Percentiles rank a stretch among this genome's conserved stretches.
phyloP scores from a whole-genome alignment of 441 rosid genomes.

The Oxalis stricta region DNA sequence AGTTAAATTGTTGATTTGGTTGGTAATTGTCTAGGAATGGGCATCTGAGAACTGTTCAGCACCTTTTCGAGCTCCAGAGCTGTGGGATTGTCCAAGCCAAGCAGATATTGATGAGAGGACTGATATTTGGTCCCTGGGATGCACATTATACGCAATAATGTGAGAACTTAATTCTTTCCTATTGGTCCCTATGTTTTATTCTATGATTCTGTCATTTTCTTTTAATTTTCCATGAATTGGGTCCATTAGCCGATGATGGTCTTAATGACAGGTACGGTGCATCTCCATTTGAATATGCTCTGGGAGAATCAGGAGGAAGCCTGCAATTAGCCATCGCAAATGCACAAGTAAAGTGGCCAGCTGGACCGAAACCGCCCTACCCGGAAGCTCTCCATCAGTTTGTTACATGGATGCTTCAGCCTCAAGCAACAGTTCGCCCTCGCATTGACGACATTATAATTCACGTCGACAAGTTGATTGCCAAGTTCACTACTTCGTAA shows the following conservation, averaged over 20 bases:
- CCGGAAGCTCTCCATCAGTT: conserved; percentile 91
- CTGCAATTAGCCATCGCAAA: conserved; percentile 80
- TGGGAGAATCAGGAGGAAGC: conserved; percentile 97
- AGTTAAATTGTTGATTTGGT: conserved; percentile 10
- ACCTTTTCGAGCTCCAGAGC: conserved; percentile 97
- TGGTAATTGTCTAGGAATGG: conserved; percentile 57
- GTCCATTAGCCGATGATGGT: not conserved
- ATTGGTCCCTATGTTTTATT: not conserved
- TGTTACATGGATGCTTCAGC: conserved; percentile 95
- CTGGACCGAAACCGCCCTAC: conserved; percentile 72
- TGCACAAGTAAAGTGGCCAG: conserved; percentile 95
- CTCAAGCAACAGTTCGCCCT: conserved; percentile 77
- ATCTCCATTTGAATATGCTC: conserved; percentile 95
- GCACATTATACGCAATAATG: conserved; percentile 95
- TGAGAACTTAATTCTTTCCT: conserved; percentile 22
- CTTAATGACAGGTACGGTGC: conserved; percentile 66
- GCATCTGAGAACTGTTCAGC: conserved; percentile 94
- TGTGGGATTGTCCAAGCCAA: conserved; percentile 98
- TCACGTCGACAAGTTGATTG: conserved; percentile 83
- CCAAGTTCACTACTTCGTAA: conserved; percentile 65
- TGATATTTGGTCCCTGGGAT: conserved; percentile 96
- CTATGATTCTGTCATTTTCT: not conserved
- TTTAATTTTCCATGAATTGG: no score
- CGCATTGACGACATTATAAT: conserved; percentile 68
- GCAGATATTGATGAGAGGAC: conserved; percentile 93